A percentile compares a stretch with the other conserved stretches of the same genome.
Conservation (phyloP, 2,329 filamentous ascomycete genomes). For the Arthrobotrys sinensis region DNA sequence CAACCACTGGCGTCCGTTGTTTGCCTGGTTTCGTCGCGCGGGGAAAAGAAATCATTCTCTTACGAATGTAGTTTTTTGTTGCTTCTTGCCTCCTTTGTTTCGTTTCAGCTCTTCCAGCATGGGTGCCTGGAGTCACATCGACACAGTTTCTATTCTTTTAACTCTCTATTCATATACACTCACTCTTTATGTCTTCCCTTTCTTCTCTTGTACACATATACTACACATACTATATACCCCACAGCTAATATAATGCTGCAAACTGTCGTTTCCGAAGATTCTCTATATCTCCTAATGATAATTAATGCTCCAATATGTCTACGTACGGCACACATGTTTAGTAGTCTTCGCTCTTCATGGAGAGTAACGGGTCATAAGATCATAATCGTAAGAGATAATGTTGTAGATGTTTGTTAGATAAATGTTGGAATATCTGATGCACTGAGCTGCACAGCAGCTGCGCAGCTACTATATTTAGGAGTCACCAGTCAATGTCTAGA, state of each 20-base stretch:
- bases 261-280: conserved; percentile 18
- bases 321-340: not conserved
- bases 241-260: conserved; percentile 16
- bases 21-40: not conserved
- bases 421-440: not conserved
- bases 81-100: conserved; percentile 22
- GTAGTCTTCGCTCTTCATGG: not conserved
- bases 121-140: conserved; percentile 36
- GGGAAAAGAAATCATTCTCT: conserved; percentile 19
- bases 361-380: not conserved
- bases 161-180: conserved; percentile 22
- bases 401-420: not conserved
- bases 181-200: conserved; percentile 17
- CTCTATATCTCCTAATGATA: not conserved
- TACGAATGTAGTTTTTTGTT: conserved; percentile 16
- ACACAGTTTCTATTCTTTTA: conserved; percentile 15
- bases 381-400: not conserved
- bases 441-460: not conserved
- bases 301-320: not conserved
- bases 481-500: not conserved
- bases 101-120: conserved; percentile 36
- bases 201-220: conserved; percentile 49
- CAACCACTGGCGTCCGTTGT: conserved; percentile 36
- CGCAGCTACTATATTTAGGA: not conserved
- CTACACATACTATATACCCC: conserved; percentile 26